These are phyloP conservation scores for Lentinula boryana DNA, from an alignment of 768 basidiomycete genomes.

Conservation along the genomic window DNA sequence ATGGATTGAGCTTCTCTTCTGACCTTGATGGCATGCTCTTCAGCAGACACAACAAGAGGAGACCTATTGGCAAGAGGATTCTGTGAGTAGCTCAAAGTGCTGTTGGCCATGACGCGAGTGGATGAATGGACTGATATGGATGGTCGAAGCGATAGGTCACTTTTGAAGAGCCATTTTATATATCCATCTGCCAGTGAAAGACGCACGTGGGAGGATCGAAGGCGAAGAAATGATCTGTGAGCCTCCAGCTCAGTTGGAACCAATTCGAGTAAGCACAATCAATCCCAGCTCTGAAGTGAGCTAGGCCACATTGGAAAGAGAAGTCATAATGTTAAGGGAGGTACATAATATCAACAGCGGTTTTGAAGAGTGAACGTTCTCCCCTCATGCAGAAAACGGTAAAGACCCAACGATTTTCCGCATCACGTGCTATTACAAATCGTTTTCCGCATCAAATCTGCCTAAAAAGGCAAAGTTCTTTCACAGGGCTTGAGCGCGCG, in stretches of 20 bases:
- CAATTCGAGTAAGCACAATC: background rate
- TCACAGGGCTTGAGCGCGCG: no score
- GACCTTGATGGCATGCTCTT: slow-evolving; percentile 17
- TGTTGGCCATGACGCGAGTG: background rate
- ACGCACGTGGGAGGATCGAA: background rate
- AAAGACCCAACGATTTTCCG: no score
- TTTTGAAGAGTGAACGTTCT: background rate
- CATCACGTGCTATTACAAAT: no score
- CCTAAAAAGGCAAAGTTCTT: no score
- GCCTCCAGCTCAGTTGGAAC: background rate
- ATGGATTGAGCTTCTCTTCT: slow-evolving; percentile 14
- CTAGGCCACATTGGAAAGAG: background rate
- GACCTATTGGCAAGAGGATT: background rate
- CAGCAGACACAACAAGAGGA: background rate
- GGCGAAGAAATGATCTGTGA: background rate
- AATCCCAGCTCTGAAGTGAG: background rate
- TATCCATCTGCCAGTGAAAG: background rate
- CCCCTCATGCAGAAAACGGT: no score
- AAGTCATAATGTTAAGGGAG: background rate
- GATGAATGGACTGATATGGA: background rate
- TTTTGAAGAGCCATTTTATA: background rate
- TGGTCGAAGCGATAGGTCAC: background rate
- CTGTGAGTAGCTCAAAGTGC: background rate
- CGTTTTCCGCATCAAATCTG: no score
- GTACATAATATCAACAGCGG: background rate